These are phyloP conservation scores for Chytridium lagenaria DNA, from an alignment of 371 early-diverging fungal species.

Conservation along the genomic window DNA sequence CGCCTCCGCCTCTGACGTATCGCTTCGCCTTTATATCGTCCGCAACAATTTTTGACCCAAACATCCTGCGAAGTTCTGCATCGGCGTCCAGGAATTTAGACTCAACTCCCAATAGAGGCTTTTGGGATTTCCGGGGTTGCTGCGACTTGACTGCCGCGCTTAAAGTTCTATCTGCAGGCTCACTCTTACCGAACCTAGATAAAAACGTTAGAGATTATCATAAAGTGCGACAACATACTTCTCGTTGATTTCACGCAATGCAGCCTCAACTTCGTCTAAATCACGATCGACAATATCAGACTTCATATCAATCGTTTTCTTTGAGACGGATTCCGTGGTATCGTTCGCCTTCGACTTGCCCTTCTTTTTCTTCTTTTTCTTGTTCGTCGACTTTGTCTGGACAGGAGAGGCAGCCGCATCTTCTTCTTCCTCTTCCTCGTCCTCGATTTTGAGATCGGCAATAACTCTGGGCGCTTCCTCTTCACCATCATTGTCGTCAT, in stretches of 20 bases:
- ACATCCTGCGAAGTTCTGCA: conserved; percentile 86
- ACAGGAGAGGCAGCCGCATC: conserved; percentile 57
- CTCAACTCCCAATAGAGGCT: conserved; percentile 63
- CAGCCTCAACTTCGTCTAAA: conserved; percentile 67
- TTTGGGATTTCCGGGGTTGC: conserved; percentile 19
- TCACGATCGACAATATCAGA: conserved; percentile 31
- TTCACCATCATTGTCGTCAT: conserved; percentile 47
- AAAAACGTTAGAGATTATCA: too few species aligned
- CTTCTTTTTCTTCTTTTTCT: conserved; percentile 39
- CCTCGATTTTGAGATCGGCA: conserved; percentile 23
- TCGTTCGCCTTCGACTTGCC: conserved; percentile 32
- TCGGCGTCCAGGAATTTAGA: conserved; percentile 77
- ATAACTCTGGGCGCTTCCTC: conserved; percentile 55
- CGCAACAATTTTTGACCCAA: conserved; percentile 82
- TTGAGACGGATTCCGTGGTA: conserved; percentile 22
- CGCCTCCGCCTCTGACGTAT: conserved; percentile 19
- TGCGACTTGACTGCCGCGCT: conserved; percentile 5
- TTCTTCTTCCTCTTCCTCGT: conserved; percentile 46
- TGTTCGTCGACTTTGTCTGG: not conserved
- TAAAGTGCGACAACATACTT: conserved; percentile 45
- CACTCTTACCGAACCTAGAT: too few species aligned
- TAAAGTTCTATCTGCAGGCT: not conserved
- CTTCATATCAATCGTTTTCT: conserved; percentile 58
- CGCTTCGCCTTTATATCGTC: conserved; percentile 54
- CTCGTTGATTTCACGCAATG: conserved; percentile 60